These are phyloP conservation scores for Cladosporium sp. DNA, from an alignment of 2,329 filamentous ascomycete genomes.

Conservation along the genomic window DNA sequence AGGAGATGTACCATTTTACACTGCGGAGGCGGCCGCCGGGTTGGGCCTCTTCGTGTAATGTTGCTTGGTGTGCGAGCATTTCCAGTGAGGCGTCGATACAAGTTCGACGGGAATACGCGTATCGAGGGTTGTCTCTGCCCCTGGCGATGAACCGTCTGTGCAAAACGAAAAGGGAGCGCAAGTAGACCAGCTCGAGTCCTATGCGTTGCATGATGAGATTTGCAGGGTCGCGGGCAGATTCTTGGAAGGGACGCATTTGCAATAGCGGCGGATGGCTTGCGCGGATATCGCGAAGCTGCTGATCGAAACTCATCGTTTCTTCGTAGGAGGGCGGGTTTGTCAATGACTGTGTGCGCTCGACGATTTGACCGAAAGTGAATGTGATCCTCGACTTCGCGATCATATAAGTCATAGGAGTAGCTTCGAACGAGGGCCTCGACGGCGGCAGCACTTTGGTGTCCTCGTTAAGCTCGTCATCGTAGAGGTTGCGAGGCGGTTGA, in stretches of 20 bases:
- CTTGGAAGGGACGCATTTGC: slow-evolving; percentile 66
- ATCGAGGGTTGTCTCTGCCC: slow-evolving; percentile 71
- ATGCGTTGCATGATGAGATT: slow-evolving; percentile 72
- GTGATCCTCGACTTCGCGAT: slow-evolving; percentile 66
- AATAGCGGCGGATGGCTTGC: slow-evolving; percentile 73
- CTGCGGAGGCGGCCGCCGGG: slow-evolving; percentile 64
- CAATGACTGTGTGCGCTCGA: slow-evolving; percentile 59
- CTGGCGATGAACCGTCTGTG: slow-evolving; percentile 81
- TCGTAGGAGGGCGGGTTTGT: slow-evolving; percentile 56
- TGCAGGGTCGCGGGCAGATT: slow-evolving; percentile 63
- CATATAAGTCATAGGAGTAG: slow-evolving; percentile 73
- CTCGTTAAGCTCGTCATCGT: slow-evolving; percentile 72
- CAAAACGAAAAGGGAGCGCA: slow-evolving; percentile 82
- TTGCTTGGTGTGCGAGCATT: slow-evolving; percentile 69
- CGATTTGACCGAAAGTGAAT: slow-evolving; percentile 63
- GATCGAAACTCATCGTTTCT: slow-evolving; percentile 55
- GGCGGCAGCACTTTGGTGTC: slow-evolving; percentile 61
- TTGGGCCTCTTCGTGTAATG: slow-evolving; percentile 68
- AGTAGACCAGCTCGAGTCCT: slow-evolving; percentile 75
- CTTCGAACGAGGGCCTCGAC: slow-evolving; percentile 60
- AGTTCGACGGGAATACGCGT: slow-evolving; percentile 73
- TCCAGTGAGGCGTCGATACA: slow-evolving; percentile 84
- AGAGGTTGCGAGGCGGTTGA: slow-evolving; percentile 67
- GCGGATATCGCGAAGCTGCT: slow-evolving; percentile 49
- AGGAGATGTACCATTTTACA: slow-evolving; percentile 72